phyloP scores from a whole-genome alignment of 257 asterid species.

The Penstemon davidsonii region DNA sequence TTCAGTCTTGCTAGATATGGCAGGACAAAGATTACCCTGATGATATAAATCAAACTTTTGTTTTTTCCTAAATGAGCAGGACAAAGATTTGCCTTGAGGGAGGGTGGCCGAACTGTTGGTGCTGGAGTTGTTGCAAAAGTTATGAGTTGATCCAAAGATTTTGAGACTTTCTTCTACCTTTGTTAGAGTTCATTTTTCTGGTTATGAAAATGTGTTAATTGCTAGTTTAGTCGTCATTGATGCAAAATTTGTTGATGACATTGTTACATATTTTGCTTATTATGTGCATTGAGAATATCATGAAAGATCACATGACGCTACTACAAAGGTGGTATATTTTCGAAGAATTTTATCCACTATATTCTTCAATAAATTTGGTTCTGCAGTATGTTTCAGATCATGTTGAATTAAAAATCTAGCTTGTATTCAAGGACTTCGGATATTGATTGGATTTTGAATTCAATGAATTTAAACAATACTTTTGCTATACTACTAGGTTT shows the following conservation, averaged over 20 bases:
- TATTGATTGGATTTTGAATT: too few relatives aligned
- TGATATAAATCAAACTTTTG: not conserved
- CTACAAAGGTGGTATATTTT: too few relatives aligned
- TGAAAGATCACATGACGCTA: not conserved
- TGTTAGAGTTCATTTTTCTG: slow-evolving; percentile 22
- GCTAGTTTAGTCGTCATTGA: not conserved
- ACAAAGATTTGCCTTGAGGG: slow-evolving; percentile 96
- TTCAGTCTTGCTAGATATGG: not conserved
- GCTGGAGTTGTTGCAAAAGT: slow-evolving; percentile 96
- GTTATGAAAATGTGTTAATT: slow-evolving; percentile 7
- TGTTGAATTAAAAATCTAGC: too few relatives aligned
- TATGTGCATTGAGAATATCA: too few relatives aligned
- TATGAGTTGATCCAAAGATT: slow-evolving; percentile 45
- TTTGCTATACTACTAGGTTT: too few relatives aligned
- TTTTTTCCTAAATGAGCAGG: slow-evolving; percentile 45
- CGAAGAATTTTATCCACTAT: too few relatives aligned
- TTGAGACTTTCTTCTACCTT: not conserved
- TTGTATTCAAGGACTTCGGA: too few relatives aligned
- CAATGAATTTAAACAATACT: too few relatives aligned
- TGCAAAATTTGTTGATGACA: slow-evolving; percentile 20
- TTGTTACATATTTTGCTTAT: not conserved
- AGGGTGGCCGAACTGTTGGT: slow-evolving; percentile 96
- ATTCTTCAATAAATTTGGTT: too few relatives aligned
- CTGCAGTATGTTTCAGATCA: too few relatives aligned
- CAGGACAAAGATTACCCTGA: not conserved